Evolutionary conservation across 495 filamentous ascomycete genomes (phyloP).

Genomic region (Penicillium flavigenum): DNA sequence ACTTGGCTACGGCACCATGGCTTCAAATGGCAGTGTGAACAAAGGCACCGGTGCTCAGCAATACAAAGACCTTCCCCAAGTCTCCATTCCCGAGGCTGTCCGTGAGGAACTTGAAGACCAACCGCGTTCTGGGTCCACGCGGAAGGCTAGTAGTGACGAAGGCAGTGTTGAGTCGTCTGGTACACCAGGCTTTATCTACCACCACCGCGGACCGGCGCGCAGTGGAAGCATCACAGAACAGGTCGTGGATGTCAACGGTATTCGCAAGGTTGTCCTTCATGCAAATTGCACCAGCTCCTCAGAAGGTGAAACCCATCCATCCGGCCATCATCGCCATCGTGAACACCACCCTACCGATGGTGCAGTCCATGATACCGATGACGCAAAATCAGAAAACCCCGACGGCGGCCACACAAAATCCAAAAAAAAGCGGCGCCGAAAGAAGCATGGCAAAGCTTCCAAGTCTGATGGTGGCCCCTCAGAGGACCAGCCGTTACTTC

Average conservation of each 20-base stretch:
- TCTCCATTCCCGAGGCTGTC: constrained; percentile 41
- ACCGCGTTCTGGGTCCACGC: constrained; percentile 17
- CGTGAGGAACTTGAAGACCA: constrained; percentile 39
- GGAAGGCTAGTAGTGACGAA: constrained; percentile 25
- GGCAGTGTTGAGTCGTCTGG: constrained; percentile 46
- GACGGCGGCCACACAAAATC: background rate
- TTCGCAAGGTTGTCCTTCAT: constrained; percentile 83
- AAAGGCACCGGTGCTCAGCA: constrained; percentile 29
- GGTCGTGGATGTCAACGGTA: constrained; percentile 74
- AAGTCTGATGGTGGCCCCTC: constrained; percentile 3
- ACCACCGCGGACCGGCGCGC: constrained; percentile 56
- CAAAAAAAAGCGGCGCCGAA: constrained; percentile 14
- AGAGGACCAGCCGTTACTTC: constrained; percentile 11
- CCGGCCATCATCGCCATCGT: background rate
- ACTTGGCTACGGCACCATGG: constrained; percentile 63
- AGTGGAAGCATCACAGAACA: constrained; percentile 91
- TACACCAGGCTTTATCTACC: constrained; percentile 37
- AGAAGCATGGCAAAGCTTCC: constrained; percentile 12
- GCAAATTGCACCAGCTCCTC: constrained; percentile 58
- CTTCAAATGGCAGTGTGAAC: constrained; percentile 15
- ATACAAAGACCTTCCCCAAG: constrained; percentile 29
- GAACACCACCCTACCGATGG: background rate
- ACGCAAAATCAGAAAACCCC: background rate
- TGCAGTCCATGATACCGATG: background rate
- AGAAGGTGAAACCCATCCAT: constrained; percentile 26